These are phyloP conservation scores for Plenodomus biglobosus DNA, from an alignment of 2,329 filamentous ascomycete species.

Conservation along the genomic window DNA sequence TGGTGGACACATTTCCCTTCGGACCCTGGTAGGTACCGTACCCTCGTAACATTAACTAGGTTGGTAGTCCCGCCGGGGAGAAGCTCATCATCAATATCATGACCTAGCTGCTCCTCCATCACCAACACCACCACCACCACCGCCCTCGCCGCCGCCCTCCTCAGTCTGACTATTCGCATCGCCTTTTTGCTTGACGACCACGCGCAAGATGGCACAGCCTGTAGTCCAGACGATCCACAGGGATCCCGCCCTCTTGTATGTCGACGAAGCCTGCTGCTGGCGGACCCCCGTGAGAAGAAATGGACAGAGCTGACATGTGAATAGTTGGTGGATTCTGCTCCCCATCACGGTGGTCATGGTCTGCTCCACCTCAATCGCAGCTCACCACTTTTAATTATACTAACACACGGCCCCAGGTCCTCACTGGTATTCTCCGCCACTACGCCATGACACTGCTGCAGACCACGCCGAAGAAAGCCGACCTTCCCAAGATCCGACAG, in stretches of 20 bases:
- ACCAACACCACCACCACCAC: conserved; percentile 8
- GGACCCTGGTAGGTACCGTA: conserved; percentile 38
- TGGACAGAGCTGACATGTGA: conserved; percentile 24
- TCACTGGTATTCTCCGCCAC: conserved; percentile 94
- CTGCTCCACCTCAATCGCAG: conserved; percentile 17
- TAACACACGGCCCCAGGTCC: conserved; percentile 57
- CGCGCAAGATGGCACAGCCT: conserved; percentile 72
- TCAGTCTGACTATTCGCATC: conserved; percentile 1
- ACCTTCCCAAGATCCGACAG: conserved; percentile 76
- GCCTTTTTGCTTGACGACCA: conserved; percentile 18
- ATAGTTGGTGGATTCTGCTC: conserved; percentile 97
- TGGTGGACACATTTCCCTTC: conserved; percentile 42
- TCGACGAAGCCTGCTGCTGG: conserved; percentile 13
- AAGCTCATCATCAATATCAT: conserved; percentile 24
- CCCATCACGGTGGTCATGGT: conserved; percentile 98
- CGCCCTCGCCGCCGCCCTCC: conserved; percentile 9
- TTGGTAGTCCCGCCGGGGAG: conserved; percentile 31
- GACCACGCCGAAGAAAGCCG: conserved; percentile 77
- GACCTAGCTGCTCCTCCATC: no score
- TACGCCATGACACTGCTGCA: conserved; percentile 93
- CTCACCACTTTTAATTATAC: background rate
- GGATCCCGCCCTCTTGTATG: conserved; percentile 97
- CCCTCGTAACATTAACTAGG: no score
- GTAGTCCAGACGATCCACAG: conserved; percentile 93
- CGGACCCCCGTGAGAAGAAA: background rate